A percentile compares a stretch with the other conserved stretches of the same genome.
Evolutionary conservation across 805 yeast genomes (phyloP).

Genomic region (Candida suzukii): DNA sequence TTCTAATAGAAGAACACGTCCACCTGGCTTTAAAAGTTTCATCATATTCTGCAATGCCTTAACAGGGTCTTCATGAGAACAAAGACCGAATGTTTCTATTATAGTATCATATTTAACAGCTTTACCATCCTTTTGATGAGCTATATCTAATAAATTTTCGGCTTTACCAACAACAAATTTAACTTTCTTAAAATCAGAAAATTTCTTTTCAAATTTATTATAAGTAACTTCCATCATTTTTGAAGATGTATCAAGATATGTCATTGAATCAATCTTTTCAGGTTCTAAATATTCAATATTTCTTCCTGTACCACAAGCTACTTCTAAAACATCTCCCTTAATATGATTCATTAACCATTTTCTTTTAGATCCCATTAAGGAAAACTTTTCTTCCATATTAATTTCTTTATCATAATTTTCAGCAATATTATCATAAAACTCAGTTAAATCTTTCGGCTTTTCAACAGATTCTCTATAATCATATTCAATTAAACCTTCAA

Average conservation of each 20-base stretch:
- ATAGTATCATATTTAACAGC: conserved; percentile 79
- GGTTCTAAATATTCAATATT: conserved; percentile 71
- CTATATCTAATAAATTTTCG: conserved; percentile 60
- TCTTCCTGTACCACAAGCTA: conserved; percentile 95
- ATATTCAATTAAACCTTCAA: conserved; percentile 15
- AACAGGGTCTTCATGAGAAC: conserved; percentile 94
- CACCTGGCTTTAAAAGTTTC: conserved; percentile 74
- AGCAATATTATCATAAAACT: conserved; percentile 72
- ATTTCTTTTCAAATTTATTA: conserved; percentile 60
- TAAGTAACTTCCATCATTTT: conserved; percentile 81
- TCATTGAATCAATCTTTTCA: conserved; percentile 57
- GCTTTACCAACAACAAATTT: conserved; percentile 90
- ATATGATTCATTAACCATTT: conserved; percentile 74
- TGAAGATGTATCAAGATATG: conserved; percentile 77
- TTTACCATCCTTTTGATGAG: conserved; percentile 15
- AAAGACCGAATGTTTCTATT: conserved; percentile 88
- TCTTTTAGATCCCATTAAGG: conserved; percentile 57
- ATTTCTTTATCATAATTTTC: conserved; percentile 74
- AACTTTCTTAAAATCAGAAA: conserved; percentile 62
- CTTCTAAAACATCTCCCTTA: conserved; percentile 87
- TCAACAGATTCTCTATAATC: conserved; percentile 37
- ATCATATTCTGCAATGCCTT: conserved; percentile 70
- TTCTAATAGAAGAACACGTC: conserved; percentile 79
- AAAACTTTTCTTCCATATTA: conserved; percentile 61
- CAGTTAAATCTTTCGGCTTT: conserved; percentile 75